Base-by-base conservation (phyloP, 2,329 filamentous ascomycete genomes). In the Aureobasidium sp. region DNA sequence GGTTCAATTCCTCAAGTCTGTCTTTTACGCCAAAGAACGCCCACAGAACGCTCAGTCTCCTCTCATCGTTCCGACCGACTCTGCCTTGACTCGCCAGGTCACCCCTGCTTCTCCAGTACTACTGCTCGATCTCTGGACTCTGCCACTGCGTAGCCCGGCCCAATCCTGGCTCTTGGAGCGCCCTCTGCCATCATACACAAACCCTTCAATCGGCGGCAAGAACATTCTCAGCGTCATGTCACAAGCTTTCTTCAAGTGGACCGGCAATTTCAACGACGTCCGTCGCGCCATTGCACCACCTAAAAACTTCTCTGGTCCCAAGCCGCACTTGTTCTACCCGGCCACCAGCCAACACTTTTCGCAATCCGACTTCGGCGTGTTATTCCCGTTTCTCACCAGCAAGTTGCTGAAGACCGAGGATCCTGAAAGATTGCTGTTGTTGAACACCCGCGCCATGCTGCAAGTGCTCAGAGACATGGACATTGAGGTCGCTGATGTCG, bases 361-460 rank as follows among this genome's bases (percentile, higher is more conserved):
- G 61, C 90, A 95, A 73, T 88, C 84, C 21, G 90, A 95, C 69
- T 95, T 94, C 66, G 90, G 88, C 37, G 75, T 94, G 25, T 74
- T 95, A 23, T 95, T 95, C 69, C 89, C 89, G 0, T 88, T 85
- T 80, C 65, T 80, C 1, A 79, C 78, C 9, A 76, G 75, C 50
- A 75, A 76, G 45, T 69, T 79, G 11, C 77, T 79, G 60, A 79
- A 80, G 60, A 78, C 77, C 0, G 75, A 96, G 75, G 70, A 91
- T 74, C 69, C 94, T 75, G 69, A 96, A 75, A 53, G 90, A 86
- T 69, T 96, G 84, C 74, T 96, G 81, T 69, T 94, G 74, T 77
- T 99, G 84, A 75, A 97, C 85, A 42, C 90, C 82, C 63, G 96
- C 74, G 63, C 96, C 80, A 67, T 96, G 73, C 74, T 96, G 85